A percentile compares a stretch with the other conserved stretches of the same genome.
Conservation (phyloP, 345 rosid species). For the Orychophragmus violaceus region DNA sequence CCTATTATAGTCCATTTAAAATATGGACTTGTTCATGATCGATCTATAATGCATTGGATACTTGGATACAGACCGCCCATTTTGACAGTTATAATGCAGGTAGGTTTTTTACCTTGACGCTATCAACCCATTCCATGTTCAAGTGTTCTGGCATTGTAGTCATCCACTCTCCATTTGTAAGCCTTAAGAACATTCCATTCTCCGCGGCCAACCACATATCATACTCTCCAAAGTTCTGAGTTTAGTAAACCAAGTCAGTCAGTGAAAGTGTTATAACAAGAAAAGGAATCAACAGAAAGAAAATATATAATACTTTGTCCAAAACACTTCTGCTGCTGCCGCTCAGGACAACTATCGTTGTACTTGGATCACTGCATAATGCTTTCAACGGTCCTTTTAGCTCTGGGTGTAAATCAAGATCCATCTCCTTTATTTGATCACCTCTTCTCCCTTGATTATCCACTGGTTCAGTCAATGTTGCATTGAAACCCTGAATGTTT, state of each 20-base stretch:
- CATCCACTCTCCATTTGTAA: conserved; percentile 87
- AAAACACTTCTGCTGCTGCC: conserved; percentile 72
- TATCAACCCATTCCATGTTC: conserved; percentile 99
- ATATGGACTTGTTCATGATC: too few relatives aligned
- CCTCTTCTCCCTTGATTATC: conserved; percentile 87
- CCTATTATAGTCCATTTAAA: too few relatives aligned
- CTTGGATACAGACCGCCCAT: too few relatives aligned
- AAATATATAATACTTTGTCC: conserved; percentile 65
- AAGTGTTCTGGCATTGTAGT: conserved; percentile 99
- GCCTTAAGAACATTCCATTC: conserved; percentile 95
- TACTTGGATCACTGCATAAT: conserved; percentile 68
- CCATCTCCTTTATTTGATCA: conserved; percentile 97
- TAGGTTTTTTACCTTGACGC: conserved; percentile 97
- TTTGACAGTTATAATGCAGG: too few relatives aligned
- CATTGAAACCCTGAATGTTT: conserved; percentile 80
- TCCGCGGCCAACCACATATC: conserved; percentile 98
- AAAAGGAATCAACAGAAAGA: not conserved
- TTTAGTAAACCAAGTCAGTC: not conserved
- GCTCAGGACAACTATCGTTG: conserved; percentile 84
- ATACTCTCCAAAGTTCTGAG: conserved; percentile 80
- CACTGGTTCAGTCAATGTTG: conserved; percentile 87
- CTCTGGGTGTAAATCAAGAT: conserved; percentile 86
- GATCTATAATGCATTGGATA: too few relatives aligned
- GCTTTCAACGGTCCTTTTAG: conserved; percentile 55
- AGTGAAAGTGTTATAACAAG: not conserved